Evolutionary conservation across 768 basidiomycete genomes (phyloP).

Genomic region (Tulasnella sp.): DNA sequence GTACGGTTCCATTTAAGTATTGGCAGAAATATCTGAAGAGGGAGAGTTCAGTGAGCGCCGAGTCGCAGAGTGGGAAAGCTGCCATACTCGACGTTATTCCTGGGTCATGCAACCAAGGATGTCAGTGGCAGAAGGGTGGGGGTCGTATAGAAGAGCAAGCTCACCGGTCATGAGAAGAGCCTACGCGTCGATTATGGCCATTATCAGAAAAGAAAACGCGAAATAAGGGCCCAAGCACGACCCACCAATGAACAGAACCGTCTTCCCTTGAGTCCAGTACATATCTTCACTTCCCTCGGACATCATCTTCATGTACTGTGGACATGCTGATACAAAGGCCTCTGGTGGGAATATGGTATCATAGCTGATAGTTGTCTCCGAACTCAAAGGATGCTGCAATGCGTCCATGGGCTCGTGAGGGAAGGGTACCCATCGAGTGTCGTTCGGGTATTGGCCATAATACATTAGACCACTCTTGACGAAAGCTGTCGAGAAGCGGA

Average conservation of each 20-base stretch:
- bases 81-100: conserved; percentile 4
- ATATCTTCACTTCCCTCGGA: background rate
- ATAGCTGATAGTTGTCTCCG: conserved; percentile 2
- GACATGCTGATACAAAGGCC: background rate
- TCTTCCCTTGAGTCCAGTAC: background rate
- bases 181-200: background rate
- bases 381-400: background rate
- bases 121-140: background rate
- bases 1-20: background rate
- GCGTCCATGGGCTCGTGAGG: conserved; percentile 11
- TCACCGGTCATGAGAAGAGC: conserved; percentile 11
- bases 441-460: background rate
- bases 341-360: background rate
- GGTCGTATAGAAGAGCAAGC: background rate
- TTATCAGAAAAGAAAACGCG: background rate
- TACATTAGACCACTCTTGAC: conserved; percentile 3
- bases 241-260: background rate
- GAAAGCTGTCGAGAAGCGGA: conserved; percentile 5
- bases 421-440: conserved; percentile 11
- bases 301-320: conserved; percentile 13
- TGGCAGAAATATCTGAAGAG: background rate
- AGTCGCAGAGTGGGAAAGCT: background rate
- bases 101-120: background rate
- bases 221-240: too few species aligned
- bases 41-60: background rate